A percentile compares a stretch with the other conserved stretches of the same genome.
phyloP scores from a whole-genome alignment of 768 basidiomycete genomes.

The Pilatotrama ljubarskyi region DNA sequence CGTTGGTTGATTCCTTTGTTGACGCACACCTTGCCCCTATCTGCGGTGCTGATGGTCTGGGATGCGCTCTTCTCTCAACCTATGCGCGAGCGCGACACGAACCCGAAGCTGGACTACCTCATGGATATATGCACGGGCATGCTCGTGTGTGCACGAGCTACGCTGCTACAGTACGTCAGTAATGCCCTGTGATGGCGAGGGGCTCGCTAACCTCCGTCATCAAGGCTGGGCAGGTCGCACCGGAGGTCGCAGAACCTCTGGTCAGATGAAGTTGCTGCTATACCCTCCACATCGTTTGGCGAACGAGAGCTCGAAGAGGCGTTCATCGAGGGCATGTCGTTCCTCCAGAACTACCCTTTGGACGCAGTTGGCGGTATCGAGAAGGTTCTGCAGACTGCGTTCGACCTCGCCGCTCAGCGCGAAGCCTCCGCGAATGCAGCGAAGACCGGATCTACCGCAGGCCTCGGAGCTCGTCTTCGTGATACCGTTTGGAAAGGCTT shows the following conservation, averaged over 20 bases:
- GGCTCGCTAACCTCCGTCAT: neutral
- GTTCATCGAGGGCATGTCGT: conserved; percentile 63
- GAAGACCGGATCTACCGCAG: conserved; percentile 29
- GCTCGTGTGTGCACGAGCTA: conserved; percentile 56
- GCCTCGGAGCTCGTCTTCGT: conserved; percentile 57
- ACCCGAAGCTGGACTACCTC: conserved; percentile 68
- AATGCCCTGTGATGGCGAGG: too few relatives aligned
- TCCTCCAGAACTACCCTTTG: conserved; percentile 67
- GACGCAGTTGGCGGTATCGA: conserved; percentile 70
- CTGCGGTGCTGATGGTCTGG: conserved; percentile 63
- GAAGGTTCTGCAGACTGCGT: conserved; percentile 64
- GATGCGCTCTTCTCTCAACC: conserved; percentile 67
- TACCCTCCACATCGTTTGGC: conserved; percentile 45
- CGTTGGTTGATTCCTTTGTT: conserved; percentile 75
- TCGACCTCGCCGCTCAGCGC: conserved; percentile 57
- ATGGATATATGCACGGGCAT: conserved; percentile 71
- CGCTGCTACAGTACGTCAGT: conserved; percentile 50
- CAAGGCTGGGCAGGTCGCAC: conserved; percentile 55
- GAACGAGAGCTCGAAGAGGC: conserved; percentile 59
- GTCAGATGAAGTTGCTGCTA: conserved; percentile 43
- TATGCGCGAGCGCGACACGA: conserved; percentile 49
- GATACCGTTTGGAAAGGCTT: conserved; percentile 70
- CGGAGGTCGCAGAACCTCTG: conserved; percentile 51
- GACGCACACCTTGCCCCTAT: conserved; percentile 69
- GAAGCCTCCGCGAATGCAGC: conserved; percentile 37